Evolutionary conservation across 805 yeast species (phyloP).

Genomic region (Ogataea saltuana): DNA sequence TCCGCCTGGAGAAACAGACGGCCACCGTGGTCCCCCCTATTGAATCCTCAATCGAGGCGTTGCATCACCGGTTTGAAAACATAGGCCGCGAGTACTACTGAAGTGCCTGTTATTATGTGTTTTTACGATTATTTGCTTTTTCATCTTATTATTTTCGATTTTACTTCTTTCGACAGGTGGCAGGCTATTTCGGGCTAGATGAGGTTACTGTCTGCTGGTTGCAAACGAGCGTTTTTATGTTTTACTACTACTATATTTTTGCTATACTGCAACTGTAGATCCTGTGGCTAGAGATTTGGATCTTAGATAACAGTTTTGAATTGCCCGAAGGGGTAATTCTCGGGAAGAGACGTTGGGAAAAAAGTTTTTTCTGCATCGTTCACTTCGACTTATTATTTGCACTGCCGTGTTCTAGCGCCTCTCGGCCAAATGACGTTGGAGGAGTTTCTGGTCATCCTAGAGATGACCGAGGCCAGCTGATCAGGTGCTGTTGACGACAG

Average conservation of each 20-base stretch:
- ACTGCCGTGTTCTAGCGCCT: too few species aligned
- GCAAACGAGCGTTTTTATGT: neutral
- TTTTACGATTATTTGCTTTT: neutral
- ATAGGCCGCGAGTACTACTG: constrained; percentile 22
- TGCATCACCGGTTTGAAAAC: constrained; percentile 12
- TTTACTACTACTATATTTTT: too few species aligned
- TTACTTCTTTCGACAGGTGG: neutral
- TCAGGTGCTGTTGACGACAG: too few species aligned
- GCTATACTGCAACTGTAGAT: neutral
- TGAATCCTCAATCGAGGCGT: neutral
- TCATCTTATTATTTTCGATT: neutral
- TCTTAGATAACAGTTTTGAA: neutral
- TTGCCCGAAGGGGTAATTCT: neutral
- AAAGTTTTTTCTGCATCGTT: neutral
- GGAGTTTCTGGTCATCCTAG: too few species aligned
- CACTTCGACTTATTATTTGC: too few species aligned
- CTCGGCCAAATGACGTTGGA: too few species aligned
- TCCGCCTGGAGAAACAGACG: constrained; percentile 10
- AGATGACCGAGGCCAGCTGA: too few species aligned
- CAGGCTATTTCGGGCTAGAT: neutral
- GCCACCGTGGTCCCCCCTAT: constrained; percentile 1
- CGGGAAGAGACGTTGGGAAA: too few species aligned
- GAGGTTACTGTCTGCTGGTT: neutral
- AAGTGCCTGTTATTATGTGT: neutral
- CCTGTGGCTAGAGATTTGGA: too few species aligned